Base-by-base conservation (phyloP, 257 asterid species). In the Anisodus acutangulus region DNA sequence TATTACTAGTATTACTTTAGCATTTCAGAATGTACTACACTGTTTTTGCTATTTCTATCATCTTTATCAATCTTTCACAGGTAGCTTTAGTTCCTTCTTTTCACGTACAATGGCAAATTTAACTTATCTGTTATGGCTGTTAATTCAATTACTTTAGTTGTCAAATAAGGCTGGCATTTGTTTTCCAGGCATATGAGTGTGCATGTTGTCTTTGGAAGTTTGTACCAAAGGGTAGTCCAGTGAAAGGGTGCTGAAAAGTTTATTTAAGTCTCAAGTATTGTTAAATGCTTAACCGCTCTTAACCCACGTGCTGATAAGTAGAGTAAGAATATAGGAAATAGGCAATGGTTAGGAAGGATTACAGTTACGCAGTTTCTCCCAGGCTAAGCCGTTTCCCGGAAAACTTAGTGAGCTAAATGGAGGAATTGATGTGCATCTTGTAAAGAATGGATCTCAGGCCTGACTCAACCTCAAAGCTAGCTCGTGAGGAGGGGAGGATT, bases 41-140 rank as follows among this genome's bases (percentile, higher is more conserved):
- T 26, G 26, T 31, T 49, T 78, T 26, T 78, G 15, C 47, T 53
- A 26, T 78, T 81, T 66, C 43, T 62, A 43, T 62, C 84, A 79
- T 79, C 31, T 54, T 4, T 67, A 43, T 59, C 74, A 78, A 54
- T 55, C 15, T 13, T 35, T 78, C 15, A 51, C 3, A 4, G 6
- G 67, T 31, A 58, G 64, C 7, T 22, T 11, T 79, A 31, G 31
- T 79, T 79, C 67, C 54, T 31, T 37, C 35, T 68, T 79, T 35
- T 16, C 49, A 35, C 4, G 49, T 31, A 13, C 9, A 62, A 59
- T 62, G 68, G 17, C n/a, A 62, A 59, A 43, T 68, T 41, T n/a
- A 19, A 22, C 53, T 82, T 54, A 49, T 31, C 53, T 10, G 68
- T 67, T 22, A 43, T 67, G 5, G 0, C 64, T 78, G 49, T 26